Conservation (phyloP, 163 green algal species). For the Coccomyxa subellipsoidea region DNA sequence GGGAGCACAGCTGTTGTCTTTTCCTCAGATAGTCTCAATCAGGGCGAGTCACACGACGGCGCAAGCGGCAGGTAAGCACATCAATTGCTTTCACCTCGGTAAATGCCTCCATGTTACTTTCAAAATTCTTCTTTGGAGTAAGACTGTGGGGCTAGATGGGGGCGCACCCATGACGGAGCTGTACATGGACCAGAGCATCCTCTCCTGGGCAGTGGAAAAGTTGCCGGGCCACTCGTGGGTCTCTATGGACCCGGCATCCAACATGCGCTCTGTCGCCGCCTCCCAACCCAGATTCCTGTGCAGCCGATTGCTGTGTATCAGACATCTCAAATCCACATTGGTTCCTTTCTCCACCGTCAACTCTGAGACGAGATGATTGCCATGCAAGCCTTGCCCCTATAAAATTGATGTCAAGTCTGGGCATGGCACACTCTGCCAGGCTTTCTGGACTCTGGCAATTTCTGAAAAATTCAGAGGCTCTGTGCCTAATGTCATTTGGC, state of each 20-base stretch:
- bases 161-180: conserved; percentile 9
- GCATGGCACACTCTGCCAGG: background rate
- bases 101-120: background rate
- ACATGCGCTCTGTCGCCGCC: conserved; percentile 70
- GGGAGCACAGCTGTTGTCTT: too few species aligned
- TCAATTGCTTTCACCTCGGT: background rate
- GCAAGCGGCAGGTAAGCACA: too few species aligned
- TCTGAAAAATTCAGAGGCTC: too few species aligned
- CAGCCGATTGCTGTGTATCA: background rate
- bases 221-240: conserved; percentile 20
- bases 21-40: too few species aligned
- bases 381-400: background rate
- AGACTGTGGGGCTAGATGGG: background rate
- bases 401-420: background rate
- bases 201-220: background rate
- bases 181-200: conserved; percentile 4
- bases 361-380: too few species aligned
- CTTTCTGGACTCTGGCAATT: too few species aligned
- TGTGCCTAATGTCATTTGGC: too few species aligned
- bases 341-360: background rate
- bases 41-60: too few species aligned
- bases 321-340: background rate
- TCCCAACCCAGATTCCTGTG: conserved; percentile 47
- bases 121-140: background rate
- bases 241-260: conserved; percentile 58